Conservation (phyloP, 202 grass and related monocot genomes). For the Eragrostis tef region DNA sequence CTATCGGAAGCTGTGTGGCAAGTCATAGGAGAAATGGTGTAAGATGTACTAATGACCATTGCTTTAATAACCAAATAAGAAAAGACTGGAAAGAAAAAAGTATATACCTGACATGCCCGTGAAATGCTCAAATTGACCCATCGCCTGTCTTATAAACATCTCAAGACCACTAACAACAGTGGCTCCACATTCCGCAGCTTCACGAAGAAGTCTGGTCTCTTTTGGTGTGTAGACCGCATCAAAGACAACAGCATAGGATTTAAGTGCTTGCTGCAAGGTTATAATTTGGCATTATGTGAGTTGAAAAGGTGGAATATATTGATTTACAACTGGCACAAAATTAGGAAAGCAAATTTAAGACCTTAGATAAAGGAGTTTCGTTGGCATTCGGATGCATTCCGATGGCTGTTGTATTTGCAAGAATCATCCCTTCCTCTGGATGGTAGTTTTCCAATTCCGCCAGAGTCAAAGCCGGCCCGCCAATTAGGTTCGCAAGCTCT, state of each 20-base stretch:
- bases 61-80: conserved; percentile 4
- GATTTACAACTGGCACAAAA: background rate
- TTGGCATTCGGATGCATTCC: conserved; percentile 94
- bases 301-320: background rate
- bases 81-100: background rate
- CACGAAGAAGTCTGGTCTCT: conserved; percentile 87
- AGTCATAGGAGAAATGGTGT: conserved; percentile 49
- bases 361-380: conserved; percentile 92
- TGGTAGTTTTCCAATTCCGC: conserved; percentile 86
- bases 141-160: conserved; percentile 98
- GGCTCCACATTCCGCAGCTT: conserved; percentile 78
- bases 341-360: conserved; percentile 33
- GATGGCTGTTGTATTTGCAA: conserved; percentile 96
- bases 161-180: conserved; percentile 89
- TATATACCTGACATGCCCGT: conserved; percentile 73
- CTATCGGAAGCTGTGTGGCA: conserved; percentile 66
- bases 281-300: conserved; percentile 20
- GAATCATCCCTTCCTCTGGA: conserved; percentile 92
- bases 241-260: conserved; percentile 81
- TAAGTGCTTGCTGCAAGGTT: conserved; percentile 79
- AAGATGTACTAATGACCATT: conserved; percentile 39
- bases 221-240: conserved; percentile 96
- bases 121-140: conserved; percentile 93
- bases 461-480: conserved; percentile 76
- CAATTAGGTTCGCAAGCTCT: conserved; percentile 82